These are phyloP conservation scores for Vigna radiata DNA, from an alignment of 306 rosid genomes.

Conservation along the genomic window DNA sequence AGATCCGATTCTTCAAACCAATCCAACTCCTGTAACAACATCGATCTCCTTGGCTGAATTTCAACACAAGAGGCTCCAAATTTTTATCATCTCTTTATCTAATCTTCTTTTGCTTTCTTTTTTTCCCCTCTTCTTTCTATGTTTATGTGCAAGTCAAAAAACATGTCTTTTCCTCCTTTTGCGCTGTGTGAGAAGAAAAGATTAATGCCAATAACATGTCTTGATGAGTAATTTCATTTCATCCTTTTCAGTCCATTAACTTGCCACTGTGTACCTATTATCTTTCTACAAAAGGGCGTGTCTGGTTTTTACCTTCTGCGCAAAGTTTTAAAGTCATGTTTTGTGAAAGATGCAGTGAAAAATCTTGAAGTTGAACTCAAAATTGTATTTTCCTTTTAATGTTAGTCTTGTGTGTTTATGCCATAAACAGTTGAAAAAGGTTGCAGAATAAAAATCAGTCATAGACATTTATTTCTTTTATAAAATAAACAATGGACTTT, in stretches of 20 bases:
- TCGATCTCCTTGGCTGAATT: conserved; percentile 59
- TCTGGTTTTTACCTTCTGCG: neutral
- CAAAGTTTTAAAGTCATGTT: neutral
- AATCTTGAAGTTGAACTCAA: neutral
- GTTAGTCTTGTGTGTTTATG: no score
- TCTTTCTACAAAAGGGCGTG: neutral
- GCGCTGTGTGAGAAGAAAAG: conserved; percentile 52
- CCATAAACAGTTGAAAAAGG: neutral
- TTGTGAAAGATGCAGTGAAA: neutral
- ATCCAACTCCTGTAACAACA: conserved; percentile 58
- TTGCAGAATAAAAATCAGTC: no score
- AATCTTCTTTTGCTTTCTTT: neutral
- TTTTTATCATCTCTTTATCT: conserved; percentile 25
- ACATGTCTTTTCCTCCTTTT: conserved; percentile 41
- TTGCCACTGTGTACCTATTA: neutral
- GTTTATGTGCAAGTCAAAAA: conserved; percentile 45
- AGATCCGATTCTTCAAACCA: conserved; percentile 66
- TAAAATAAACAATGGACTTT: neutral
- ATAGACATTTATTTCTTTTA: neutral
- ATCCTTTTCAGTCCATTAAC: conserved; percentile 30
- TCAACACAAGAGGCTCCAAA: conserved; percentile 20
- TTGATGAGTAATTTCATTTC: conserved; percentile 39
- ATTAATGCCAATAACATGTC: conserved; percentile 54
- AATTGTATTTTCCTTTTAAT: no score
- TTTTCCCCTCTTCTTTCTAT: conserved; percentile 10